A percentile compares a stretch with the other conserved stretches of the same genome.
Conservation (phyloP, 345 rosid species). For the Ceriops tagal region DNA sequence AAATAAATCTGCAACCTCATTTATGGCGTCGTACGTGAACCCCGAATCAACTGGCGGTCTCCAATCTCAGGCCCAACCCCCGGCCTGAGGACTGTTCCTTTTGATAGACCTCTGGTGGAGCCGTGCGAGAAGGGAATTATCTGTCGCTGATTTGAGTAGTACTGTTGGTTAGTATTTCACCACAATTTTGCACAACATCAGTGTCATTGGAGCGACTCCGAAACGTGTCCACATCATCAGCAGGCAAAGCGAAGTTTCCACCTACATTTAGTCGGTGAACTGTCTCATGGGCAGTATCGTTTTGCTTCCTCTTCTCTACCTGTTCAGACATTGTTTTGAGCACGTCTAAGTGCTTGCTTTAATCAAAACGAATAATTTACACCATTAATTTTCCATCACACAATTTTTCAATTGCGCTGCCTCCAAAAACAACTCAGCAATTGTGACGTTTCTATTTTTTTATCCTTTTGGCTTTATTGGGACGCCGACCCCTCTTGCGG, state of each 20-base stretch:
- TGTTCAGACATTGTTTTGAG: no score
- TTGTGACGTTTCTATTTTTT: neutral
- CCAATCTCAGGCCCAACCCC: neutral
- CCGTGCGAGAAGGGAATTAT: neutral
- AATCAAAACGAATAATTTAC: neutral
- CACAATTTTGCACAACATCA: neutral
- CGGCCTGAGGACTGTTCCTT: neutral
- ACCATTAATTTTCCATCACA: neutral
- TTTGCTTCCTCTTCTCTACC: no score
- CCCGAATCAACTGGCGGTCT: no score
- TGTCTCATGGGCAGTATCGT: no score
- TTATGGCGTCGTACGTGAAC: neutral
- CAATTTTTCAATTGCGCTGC: no score
- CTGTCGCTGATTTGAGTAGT: neutral
- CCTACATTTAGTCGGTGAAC: neutral
- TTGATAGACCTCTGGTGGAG: neutral
- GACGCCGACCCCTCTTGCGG: no score
- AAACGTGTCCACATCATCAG: neutral
- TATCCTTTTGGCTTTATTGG: no score
- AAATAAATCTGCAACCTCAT: no score
- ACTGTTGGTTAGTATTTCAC: neutral
- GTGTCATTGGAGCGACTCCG: neutral
- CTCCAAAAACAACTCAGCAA: neutral
- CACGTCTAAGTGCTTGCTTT: no score
- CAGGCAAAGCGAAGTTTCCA: neutral